Base-by-base conservation (phyloP, 306 rosid species). In the Carpinus viminea region DNA sequence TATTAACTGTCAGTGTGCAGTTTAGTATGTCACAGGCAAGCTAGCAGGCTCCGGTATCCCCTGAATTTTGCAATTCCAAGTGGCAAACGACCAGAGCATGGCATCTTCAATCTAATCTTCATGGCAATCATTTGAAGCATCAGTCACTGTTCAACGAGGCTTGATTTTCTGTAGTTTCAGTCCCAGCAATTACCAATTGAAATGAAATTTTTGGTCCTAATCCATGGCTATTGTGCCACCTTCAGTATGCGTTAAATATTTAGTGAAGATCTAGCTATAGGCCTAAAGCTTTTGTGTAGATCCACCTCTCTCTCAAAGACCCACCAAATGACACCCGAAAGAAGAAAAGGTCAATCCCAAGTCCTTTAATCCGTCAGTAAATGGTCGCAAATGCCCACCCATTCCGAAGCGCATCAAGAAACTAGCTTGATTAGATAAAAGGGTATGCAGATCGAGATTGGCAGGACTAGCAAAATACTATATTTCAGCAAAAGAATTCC, bases 71-170 rank as follows among this genome's bases (percentile, higher is more conserved):
- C 66, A 60, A 12, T 12, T 60, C 66, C 17, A 28, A 11, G 16
- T 17, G 41, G 34, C 41, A 60, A 59, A 59, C 38, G 38, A 26
- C 16, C 10, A 1, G 36, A 60, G 66, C 66, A 24, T 24, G 38
- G 60, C 60, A 54, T 54, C 60, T 54, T 54, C 60, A 54, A 54
- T 62, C 5, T 31, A 62, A 48, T 11, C 28, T 9, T 66, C 18
- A 48, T 72, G 75, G 54, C 53, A 73, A 76, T 21, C 38, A 62
- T 21, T 72, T 31, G 71, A 79, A 53, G 74, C 24, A 43, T 47
- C 73, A 79, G 79, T 75, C 54, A 16, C 34, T 8, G 24, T 2
- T 70, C 45, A 41, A 41, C 5, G 8, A 41, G 6, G 45, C 8
- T 41, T 50, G 50, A 61, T 36, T 59, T 59, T 59, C 59, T 12